Evolutionary conservation across 2,329 filamentous ascomycete genomes (phyloP), one percentile per base, ranked within the genome.

Genomic region (Ophiognomonia clavigignenti-juglandacearum): DNA sequence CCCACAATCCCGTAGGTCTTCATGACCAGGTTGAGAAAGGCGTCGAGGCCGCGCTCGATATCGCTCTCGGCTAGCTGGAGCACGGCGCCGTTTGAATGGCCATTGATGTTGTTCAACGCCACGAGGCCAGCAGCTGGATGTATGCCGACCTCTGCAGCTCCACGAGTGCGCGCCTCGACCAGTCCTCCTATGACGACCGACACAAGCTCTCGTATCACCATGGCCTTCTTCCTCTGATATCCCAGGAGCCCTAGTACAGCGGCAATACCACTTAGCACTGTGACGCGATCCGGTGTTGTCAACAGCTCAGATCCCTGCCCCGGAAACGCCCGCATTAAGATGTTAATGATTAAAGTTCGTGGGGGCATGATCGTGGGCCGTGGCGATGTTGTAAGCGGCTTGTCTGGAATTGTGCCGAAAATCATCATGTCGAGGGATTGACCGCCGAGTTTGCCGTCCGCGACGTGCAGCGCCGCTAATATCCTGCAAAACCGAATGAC

Each of bases 131-230:
- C 89, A 16, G 92, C 92, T 34, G 93, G 93, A 66, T 97, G 92
- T 29, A 98, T 88, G 4, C 92, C 93, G 59, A 93, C 88, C 61
- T 97, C 93, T n/a, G 93, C 91, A 34, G 93, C 93, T 26, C 92
- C 92, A 39, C 92, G 78, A 39, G 95, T 96, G 32, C 93, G 80
- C 14, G 93, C 93, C 65, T 96, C 89, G 4, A 96, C 85, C 8
- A 98, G 74, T 3, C 88, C 90, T 27, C 84, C 85, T 43, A 95
- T 88, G 34, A 97, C 74, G 14, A 90, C 83, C 4, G 83, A 85
- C 8, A 98, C 77, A 41, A 97, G 75, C 59, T 96, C 90, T 56
- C 88, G 84, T 57, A 96, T 77, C 1, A 96, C 82, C 68, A 97
- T 86, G 4, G 88, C 90, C 65, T 95, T 95, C 68, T 96, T 97